Conservation (phyloP, 371 early-diverging fungal genomes). For the Batkoa obscura region DNA sequence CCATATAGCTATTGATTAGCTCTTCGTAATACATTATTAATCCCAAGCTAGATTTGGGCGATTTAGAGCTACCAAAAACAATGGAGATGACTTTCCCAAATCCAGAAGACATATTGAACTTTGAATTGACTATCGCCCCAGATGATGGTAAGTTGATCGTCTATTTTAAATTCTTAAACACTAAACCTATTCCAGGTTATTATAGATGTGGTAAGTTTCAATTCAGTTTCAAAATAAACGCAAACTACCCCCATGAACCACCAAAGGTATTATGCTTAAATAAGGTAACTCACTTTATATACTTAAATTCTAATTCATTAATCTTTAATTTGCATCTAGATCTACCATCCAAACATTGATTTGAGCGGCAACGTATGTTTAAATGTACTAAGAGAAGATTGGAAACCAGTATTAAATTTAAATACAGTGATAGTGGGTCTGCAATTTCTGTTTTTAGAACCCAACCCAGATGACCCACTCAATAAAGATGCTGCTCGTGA, state of each 20-base stretch:
- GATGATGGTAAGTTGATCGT: slow-evolving; percentile 52
- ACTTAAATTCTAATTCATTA: not conserved
- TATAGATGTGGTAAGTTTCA: slow-evolving; percentile 84
- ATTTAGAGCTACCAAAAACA: slow-evolving; percentile 59
- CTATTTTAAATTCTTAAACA: not conserved
- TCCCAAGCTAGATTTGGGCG: slow-evolving; percentile 48
- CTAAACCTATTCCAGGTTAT: slow-evolving; percentile 33
- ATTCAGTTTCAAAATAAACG: slow-evolving; percentile 78
- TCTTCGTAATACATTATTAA: not conserved
- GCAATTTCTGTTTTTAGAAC: slow-evolving; percentile 89
- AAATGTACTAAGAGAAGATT: slow-evolving; percentile 97
- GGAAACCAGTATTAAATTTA: slow-evolving; percentile 98
- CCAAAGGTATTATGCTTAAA: slow-evolving; percentile 92
- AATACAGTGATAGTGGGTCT: slow-evolving; percentile 91
- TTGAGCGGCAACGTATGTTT: slow-evolving; percentile 95
- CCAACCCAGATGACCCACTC: slow-evolving; percentile 98
- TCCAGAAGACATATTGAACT: slow-evolving; percentile 65
- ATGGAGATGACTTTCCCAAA: slow-evolving; percentile 62
- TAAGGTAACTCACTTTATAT: slow-evolving; percentile 31
- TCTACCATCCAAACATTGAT: slow-evolving; percentile 98
- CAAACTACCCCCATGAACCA: slow-evolving; percentile 96
- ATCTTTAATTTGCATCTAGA: slow-evolving; percentile 20
- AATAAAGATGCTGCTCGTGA: slow-evolving; percentile 81
- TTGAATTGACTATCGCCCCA: slow-evolving; percentile 64
- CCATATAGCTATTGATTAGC: not conserved